phyloP scores from a whole-genome alignment of 306 rosid species.

The Quercus agrifolia region DNA sequence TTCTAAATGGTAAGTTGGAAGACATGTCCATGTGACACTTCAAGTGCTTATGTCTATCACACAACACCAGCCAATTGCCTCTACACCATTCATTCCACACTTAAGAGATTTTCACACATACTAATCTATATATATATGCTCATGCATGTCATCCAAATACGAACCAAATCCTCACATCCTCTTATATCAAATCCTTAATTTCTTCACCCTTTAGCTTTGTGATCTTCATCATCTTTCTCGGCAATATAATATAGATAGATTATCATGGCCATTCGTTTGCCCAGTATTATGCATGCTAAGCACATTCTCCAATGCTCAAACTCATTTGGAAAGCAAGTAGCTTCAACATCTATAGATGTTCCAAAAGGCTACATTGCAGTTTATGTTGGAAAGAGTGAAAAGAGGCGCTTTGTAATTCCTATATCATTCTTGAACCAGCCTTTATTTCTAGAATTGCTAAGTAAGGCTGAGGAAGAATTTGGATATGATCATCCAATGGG shows the following conservation, averaged over 20 bases:
- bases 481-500: constrained; percentile 41
- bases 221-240: not conserved
- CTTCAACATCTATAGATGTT: constrained; percentile 3
- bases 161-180: constrained; percentile 10
- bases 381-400: constrained; percentile 32
- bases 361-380: constrained; percentile 30
- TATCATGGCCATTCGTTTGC: not conserved
- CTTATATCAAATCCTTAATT: not conserved
- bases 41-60: not conserved
- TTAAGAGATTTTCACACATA: not conserved
- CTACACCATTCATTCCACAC: not conserved
- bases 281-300: not conserved
- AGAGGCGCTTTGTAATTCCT: constrained; percentile 35
- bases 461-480: constrained; percentile 29
- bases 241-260: not conserved
- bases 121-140: not conserved
- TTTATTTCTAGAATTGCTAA: constrained; percentile 24
- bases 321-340: not conserved
- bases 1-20: not conserved
- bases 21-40: constrained; percentile 23
- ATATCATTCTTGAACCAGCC: constrained; percentile 34
- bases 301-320: not conserved
- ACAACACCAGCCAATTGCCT: not conserved
- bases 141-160: not conserved
- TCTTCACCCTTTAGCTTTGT: not conserved